phyloP scores from a whole-genome alignment of 768 basidiomycete species.

The Lanmaoa pseudosensibilis region DNA sequence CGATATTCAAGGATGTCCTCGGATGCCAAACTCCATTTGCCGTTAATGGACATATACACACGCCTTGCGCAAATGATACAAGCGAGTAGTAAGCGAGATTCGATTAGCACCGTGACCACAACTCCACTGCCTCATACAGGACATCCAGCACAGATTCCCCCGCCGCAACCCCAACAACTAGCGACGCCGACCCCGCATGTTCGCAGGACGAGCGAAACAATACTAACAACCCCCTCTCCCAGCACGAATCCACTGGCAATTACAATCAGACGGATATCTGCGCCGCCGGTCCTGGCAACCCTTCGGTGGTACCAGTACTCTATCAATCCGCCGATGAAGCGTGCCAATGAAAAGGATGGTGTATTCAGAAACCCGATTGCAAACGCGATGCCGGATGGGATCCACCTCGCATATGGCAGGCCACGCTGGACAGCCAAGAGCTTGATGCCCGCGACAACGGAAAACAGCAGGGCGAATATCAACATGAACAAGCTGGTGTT shows the following conservation, averaged over 20 bases:
- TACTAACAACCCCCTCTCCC: conserved; percentile 89
- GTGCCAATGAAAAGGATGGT: conserved; percentile 90
- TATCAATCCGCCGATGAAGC: conserved; percentile 82
- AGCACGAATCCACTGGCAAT: conserved; percentile 94
- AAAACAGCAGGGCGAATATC: conserved; percentile 71
- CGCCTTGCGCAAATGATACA: neutral
- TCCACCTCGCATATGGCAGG: conserved; percentile 65
- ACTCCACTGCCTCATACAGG: conserved; percentile 34
- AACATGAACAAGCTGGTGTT: conserved; percentile 79
- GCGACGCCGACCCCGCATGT: conserved; percentile 70
- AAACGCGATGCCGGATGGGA: conserved; percentile 92
- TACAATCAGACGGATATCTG: conserved; percentile 76
- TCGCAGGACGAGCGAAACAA: conserved; percentile 72
- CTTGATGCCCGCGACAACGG: conserved; percentile 64
- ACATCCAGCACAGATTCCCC: conserved; percentile 73
- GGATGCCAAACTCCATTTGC: neutral
- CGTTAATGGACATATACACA: conserved; percentile 12
- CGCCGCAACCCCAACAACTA: conserved; percentile 87
- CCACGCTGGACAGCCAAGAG: conserved; percentile 51
- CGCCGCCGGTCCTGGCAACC: conserved; percentile 46
- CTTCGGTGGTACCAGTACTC: conserved; percentile 68
- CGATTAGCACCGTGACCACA: neutral
- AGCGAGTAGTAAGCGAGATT: neutral
- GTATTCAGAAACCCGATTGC: conserved; percentile 96
- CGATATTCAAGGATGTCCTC: neutral